phyloP scores from a whole-genome alignment of 352 stramenopile genomes.

The Elongisporangium undulatum region DNA sequence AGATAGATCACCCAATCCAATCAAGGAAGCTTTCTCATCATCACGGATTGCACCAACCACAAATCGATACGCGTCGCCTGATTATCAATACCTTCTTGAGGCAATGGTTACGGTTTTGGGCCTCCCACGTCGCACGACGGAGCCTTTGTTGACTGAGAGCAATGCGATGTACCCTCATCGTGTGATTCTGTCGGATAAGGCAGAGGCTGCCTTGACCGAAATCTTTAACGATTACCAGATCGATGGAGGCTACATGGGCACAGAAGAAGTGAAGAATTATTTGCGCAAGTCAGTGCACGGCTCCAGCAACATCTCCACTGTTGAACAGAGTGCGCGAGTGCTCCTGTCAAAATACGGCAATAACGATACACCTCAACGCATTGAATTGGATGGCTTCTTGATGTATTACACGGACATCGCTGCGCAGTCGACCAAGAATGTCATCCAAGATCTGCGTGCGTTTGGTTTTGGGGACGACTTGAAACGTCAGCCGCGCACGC shows the following conservation, averaged over 20 bases:
- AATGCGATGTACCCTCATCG: constrained; percentile 70
- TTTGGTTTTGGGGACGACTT: constrained; percentile 84
- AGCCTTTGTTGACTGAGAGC: constrained; percentile 62
- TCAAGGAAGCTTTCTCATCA: constrained; percentile 75
- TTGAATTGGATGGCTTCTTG: constrained; percentile 77
- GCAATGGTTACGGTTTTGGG: constrained; percentile 84
- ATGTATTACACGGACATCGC: constrained; percentile 81
- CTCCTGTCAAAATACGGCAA: constrained; percentile 76
- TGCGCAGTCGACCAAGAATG: constrained; percentile 65
- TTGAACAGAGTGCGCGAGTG: constrained; percentile 60
- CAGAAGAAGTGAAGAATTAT: constrained; percentile 63
- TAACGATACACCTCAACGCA: constrained; percentile 20
- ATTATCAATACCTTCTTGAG: constrained; percentile 89
- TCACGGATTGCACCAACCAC: constrained; percentile 35
- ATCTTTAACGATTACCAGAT: constrained; percentile 75
- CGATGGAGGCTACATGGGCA: constrained; percentile 25
- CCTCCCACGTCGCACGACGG: constrained; percentile 49
- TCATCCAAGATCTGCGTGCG: constrained; percentile 72
- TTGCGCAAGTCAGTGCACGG: constrained; percentile 69
- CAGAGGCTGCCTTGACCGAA: constrained; percentile 59
- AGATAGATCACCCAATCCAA: constrained; percentile 43
- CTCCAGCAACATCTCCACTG: constrained; percentile 31
- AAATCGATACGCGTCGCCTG: constrained; percentile 61
- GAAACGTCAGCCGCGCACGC: constrained; percentile 33
- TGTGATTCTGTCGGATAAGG: constrained; percentile 66